phyloP scores from a whole-genome alignment of 1,284 basidiomycete species.

The Ceratobasidium sp. region DNA sequence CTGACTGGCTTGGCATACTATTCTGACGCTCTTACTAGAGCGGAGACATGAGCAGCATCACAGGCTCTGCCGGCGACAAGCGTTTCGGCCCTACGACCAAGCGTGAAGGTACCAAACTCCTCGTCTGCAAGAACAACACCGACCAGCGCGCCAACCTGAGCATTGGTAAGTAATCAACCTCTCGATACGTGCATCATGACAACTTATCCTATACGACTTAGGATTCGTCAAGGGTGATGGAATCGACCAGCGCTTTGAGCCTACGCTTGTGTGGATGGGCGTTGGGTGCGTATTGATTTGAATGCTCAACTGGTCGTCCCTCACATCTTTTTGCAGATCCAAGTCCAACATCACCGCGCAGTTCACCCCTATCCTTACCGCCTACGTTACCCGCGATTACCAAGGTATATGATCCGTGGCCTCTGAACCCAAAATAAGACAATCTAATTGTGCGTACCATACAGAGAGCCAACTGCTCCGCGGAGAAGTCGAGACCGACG shows the following conservation, averaged over 20 bases:
- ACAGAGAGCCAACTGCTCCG: slow-evolving; percentile 29
- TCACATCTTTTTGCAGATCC: neutral
- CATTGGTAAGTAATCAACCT: slow-evolving; percentile 24
- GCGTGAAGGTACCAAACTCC: slow-evolving; percentile 21
- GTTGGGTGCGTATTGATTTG: slow-evolving; percentile 7
- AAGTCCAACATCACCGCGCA: slow-evolving; percentile 28
- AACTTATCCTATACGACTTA: neutral
- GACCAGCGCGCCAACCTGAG: slow-evolving; percentile 28
- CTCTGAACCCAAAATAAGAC: too few species aligned
- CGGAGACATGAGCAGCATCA: slow-evolving; percentile 30
- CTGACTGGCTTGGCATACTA: neutral
- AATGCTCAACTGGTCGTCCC: neutral
- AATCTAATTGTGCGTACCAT: neutral
- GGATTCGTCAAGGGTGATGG: slow-evolving; percentile 39
- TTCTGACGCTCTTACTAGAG: neutral
- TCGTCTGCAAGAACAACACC: slow-evolving; percentile 44
- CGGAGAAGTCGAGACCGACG: slow-evolving; percentile 41
- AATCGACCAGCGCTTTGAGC: slow-evolving; percentile 22
- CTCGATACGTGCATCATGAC: neutral
- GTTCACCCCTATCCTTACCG: slow-evolving; percentile 27
- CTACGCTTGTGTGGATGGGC: slow-evolving; percentile 16
- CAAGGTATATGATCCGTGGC: neutral
- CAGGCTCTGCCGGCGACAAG: slow-evolving; percentile 1
- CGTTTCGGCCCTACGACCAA: slow-evolving; percentile 24
- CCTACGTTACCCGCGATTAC: slow-evolving; percentile 32